Conservation (phyloP, 202 grass and related monocot species). For the Musa balbisiana region DNA sequence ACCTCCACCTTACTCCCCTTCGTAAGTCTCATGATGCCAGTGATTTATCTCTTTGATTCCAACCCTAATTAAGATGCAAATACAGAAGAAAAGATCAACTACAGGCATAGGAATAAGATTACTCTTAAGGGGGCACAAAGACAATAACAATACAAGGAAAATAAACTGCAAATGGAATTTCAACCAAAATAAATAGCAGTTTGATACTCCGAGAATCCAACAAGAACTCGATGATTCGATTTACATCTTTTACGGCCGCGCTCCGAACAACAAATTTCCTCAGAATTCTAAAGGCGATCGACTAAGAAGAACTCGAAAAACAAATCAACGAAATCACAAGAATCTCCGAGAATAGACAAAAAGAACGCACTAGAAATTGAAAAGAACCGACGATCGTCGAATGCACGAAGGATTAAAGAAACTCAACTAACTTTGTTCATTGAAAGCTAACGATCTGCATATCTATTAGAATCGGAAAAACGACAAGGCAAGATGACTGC, state of each 20-base stretch:
- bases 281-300: background rate
- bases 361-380: no score
- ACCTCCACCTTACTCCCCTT: constrained; percentile 77
- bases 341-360: no score
- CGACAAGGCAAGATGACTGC: no score
- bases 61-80: background rate
- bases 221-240: background rate
- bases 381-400: no score
- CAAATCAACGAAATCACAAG: no score
- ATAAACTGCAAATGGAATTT: background rate
- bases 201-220: background rate
- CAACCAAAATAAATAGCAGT: background rate
- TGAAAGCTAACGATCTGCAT: no score
- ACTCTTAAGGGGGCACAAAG: no score
- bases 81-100: background rate
- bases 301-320: background rate
- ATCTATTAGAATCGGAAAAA: no score
- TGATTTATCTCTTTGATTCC: background rate
- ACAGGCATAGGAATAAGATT: background rate
- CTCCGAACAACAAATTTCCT: background rate
- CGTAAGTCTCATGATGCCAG: background rate
- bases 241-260: background rate
- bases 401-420: no score
- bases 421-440: no score
- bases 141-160: no score